Evolutionary conservation across 2,329 filamentous ascomycete species (phyloP).

Genomic region (Cordyceps militaris): DNA sequence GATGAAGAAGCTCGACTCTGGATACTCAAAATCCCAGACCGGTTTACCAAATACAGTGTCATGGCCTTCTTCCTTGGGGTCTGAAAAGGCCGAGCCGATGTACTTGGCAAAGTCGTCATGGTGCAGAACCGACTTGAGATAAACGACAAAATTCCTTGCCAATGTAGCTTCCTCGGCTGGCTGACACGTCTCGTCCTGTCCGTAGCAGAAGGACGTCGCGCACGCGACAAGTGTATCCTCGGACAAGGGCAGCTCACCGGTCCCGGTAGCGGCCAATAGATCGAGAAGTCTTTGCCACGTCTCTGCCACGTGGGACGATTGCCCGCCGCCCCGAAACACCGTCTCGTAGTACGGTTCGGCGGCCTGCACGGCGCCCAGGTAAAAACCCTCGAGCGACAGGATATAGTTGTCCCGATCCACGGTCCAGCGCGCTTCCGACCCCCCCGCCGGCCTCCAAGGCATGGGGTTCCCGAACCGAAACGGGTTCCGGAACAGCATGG

Average conservation of each 20-base stretch:
- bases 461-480: conserved; percentile 22
- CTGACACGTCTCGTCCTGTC: conserved; percentile 1
- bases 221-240: background rate
- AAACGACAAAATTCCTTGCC: conserved; percentile 10
- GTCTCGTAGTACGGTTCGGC: conserved; percentile 6
- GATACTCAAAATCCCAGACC: conserved; percentile 13
- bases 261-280: background rate
- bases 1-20: conserved; percentile 8
- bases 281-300: background rate
- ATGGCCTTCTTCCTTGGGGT: background rate
- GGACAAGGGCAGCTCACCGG: background rate
- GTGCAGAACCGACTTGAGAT: conserved; percentile 3
- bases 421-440: conserved; percentile 17
- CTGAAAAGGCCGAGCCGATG: background rate
- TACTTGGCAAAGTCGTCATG: background rate
- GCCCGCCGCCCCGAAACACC: background rate
- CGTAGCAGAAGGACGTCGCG: conserved; percentile 7
- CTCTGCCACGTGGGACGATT: background rate
- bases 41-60: conserved; percentile 12
- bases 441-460: conserved; percentile 15
- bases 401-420: conserved; percentile 16
- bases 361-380: background rate
- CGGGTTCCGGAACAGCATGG: conserved; percentile 24
- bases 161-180: background rate
- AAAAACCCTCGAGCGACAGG: conserved; percentile 6